These are phyloP conservation scores for Colletotrichum sansevieriae DNA, from an alignment of 2,329 filamentous ascomycete species.

Conservation along the genomic window DNA sequence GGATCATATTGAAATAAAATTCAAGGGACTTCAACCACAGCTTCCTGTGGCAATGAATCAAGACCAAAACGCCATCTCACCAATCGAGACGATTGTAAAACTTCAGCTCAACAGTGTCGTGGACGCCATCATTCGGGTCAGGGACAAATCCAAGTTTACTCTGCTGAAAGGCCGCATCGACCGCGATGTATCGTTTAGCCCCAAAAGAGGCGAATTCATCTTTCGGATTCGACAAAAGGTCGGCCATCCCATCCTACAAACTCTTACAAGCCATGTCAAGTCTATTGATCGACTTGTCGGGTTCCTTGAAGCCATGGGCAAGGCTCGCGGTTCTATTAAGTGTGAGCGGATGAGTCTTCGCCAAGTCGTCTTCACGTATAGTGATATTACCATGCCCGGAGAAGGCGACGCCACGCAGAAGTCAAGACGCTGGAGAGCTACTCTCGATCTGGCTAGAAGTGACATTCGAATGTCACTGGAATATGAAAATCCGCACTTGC, in stretches of 20 bases:
- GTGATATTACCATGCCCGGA: conserved; percentile 48
- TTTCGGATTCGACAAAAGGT: conserved; percentile 71
- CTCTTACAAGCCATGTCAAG: conserved; percentile 71
- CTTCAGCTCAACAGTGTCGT: conserved; percentile 30
- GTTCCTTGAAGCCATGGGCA: conserved; percentile 75
- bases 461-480: conserved; percentile 72
- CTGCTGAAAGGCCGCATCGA: conserved; percentile 69
- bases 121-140: conserved; percentile 68
- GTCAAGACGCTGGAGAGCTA: conserved; percentile 62
- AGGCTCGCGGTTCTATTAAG: conserved; percentile 65
- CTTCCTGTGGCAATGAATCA: conserved; percentile 24
- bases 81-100: conserved; percentile 17
- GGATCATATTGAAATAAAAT: conserved; percentile 70
- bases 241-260: conserved; percentile 69
- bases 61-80: conserved; percentile 16
- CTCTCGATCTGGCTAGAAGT: conserved; percentile 67
- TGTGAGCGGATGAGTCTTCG: conserved; percentile 72
- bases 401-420: conserved; percentile 27
- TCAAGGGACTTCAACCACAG: conserved; percentile 59
- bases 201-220: conserved; percentile 71
- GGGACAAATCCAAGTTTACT: conserved; percentile 66
- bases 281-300: conserved; percentile 78
- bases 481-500: conserved; percentile 75
- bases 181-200: conserved; percentile 72
- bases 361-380: conserved; percentile 78